phyloP scores from a whole-genome alignment of 352 stramenopile genomes.

The Globisporangium canariense region DNA sequence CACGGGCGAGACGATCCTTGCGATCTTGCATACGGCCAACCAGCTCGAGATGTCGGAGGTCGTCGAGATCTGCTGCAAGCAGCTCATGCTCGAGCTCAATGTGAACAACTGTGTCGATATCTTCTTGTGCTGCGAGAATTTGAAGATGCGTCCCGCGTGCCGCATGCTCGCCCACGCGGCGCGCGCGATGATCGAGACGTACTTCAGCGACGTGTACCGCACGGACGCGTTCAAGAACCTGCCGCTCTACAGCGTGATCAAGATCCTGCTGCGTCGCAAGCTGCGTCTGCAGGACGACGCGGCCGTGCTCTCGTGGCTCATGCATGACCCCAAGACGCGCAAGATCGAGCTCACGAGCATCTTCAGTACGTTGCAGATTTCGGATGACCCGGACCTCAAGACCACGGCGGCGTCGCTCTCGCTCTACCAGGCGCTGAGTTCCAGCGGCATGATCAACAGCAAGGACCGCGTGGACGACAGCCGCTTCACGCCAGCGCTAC shows the following conservation, averaged over 20 bases:
- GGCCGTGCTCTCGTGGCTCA: conserved; percentile 46
- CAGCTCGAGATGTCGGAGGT: conserved; percentile 67
- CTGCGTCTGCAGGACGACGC: conserved; percentile 29
- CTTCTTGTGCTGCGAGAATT: conserved; percentile 57
- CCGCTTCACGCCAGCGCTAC: background rate
- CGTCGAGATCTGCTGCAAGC: conserved; percentile 68
- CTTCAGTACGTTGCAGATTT: conserved; percentile 8
- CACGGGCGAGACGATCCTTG: conserved; percentile 54
- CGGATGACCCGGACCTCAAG: conserved; percentile 5
- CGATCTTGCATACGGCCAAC: conserved; percentile 61
- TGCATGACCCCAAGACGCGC: conserved; percentile 37
- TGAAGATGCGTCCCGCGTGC: conserved; percentile 50
- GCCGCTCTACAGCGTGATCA: conserved; percentile 32
- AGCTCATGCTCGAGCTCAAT: conserved; percentile 67
- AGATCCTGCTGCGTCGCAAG: conserved; percentile 41
- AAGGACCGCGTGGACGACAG: conserved; percentile 22
- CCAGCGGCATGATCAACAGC: conserved; percentile 43
- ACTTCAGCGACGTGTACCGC: conserved; percentile 48
- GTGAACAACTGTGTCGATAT: conserved; percentile 73
- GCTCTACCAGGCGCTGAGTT: conserved; percentile 19
- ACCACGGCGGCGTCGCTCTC: conserved; percentile 12
- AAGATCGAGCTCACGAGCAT: conserved; percentile 28
- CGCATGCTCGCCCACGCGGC: conserved; percentile 50
- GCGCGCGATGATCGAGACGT: conserved; percentile 60
- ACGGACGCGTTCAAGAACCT: conserved; percentile 62